Evolutionary conservation across 2,329 filamentous ascomycete genomes (phyloP).

Genomic region (Calonectria pseudoturangicola): DNA sequence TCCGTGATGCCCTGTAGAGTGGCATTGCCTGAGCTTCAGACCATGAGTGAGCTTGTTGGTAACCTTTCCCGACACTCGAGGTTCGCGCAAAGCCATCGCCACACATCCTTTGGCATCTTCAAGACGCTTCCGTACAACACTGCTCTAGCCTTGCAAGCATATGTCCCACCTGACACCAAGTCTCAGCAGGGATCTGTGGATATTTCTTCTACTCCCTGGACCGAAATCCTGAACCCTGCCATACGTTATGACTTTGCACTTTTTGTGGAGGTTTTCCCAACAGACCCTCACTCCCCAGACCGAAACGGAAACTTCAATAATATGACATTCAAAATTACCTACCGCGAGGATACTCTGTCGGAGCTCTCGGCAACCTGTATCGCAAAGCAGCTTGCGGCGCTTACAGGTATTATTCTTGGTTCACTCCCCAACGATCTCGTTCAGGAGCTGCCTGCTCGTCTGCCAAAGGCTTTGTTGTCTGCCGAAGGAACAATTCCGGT

Average conservation of each 20-base stretch:
- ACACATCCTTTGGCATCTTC: conserved; percentile 9
- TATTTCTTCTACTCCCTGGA: neutral
- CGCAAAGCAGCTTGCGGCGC: neutral
- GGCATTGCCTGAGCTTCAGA: conserved; percentile 9
- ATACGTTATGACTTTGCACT: conserved; percentile 3
- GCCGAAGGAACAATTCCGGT: neutral
- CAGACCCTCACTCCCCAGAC: neutral
- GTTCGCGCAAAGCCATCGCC: neutral
- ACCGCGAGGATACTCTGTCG: neutral
- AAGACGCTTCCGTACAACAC: conserved; percentile 1
- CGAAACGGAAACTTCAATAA: neutral
- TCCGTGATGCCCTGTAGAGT: conserved; percentile 1
- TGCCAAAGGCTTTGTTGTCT: neutral
- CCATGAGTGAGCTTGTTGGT: neutral
- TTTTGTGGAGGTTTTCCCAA: conserved; percentile 5
- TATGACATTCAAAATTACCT: conserved; percentile 8
- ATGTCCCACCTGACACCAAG: neutral
- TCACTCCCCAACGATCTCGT: neutral
- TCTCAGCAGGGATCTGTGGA: neutral
- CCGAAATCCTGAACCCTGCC: neutral
- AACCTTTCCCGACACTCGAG: neutral
- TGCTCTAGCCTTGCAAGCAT: neutral
- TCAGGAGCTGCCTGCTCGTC: neutral
- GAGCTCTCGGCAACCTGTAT: neutral
- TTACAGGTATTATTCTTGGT: neutral